These are phyloP conservation scores for Aspergillus sclerotioniger DNA, from an alignment of 495 filamentous ascomycete genomes.

Conservation along the genomic window DNA sequence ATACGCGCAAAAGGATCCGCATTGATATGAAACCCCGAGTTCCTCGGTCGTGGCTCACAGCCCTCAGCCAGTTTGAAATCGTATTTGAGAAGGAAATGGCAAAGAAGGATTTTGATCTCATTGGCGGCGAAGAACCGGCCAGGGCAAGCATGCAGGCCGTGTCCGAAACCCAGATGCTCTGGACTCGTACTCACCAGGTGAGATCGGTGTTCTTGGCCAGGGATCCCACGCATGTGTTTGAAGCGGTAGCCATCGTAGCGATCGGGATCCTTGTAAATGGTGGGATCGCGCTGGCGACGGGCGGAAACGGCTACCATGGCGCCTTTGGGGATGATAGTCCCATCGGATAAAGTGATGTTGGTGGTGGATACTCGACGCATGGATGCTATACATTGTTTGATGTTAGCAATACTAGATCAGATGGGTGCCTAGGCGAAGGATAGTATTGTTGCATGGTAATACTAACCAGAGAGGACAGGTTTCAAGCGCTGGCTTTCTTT, in stretches of 20 bases:
- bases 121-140: constrained; percentile 12
- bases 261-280: constrained; percentile 5
- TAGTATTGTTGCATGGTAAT: neutral
- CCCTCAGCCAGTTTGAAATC: constrained; percentile 9
- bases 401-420: no score
- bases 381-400: neutral
- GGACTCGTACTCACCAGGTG: constrained; percentile 1
- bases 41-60: neutral
- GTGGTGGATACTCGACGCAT: constrained; percentile 1
- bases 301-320: neutral
- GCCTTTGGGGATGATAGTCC: constrained; percentile 3
- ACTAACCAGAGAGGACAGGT: constrained; percentile 7
- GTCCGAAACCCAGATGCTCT: constrained; percentile 15
- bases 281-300: constrained; percentile 1
- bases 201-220: neutral
- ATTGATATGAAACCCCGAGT: no score
- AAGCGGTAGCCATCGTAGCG: constrained; percentile 12
- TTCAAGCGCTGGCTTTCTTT: constrained; percentile 19
- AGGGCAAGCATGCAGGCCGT: constrained; percentile 16
- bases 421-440: no score
- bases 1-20: no score
- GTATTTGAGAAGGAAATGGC: constrained; percentile 15
- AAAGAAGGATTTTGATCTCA: constrained; percentile 13
- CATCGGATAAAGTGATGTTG: neutral
- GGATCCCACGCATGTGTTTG: neutral